A percentile compares a stretch with the other conserved stretches of the same genome.
phyloP scores from a whole-genome alignment of 164 flowering plant genomes.

The Vitis rupestris region DNA sequence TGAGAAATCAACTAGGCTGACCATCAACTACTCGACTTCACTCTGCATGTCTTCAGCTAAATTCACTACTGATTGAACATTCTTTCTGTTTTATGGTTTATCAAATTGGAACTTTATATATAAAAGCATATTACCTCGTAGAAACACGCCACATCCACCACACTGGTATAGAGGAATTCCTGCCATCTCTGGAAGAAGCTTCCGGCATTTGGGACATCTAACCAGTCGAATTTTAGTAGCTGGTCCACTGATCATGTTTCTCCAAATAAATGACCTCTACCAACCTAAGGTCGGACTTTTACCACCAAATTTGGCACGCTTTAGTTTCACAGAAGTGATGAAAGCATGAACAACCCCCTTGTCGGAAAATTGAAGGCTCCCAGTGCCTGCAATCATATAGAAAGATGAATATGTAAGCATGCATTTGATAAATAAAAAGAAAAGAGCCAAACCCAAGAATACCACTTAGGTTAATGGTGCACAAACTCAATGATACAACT shows the following conservation, averaged over 20 bases:
- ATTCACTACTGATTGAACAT: background rate
- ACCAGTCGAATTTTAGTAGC: conserved; percentile 53
- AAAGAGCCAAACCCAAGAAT: background rate
- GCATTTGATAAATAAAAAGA: background rate
- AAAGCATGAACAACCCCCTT: background rate
- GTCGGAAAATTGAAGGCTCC: background rate
- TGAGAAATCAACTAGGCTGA: no score
- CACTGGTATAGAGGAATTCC: conserved; percentile 61
- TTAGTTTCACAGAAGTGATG: background rate
- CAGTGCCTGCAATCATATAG: conserved; percentile 4
- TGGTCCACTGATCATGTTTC: conserved; percentile 29
- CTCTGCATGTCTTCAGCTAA: background rate
- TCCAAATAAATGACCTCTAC: conserved; percentile 9
- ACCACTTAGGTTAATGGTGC: no score
- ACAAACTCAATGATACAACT: no score
- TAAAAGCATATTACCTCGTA: conserved; percentile 53
- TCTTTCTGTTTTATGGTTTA: background rate
- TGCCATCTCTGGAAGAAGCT: conserved; percentile 55
- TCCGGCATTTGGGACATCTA: conserved; percentile 66
- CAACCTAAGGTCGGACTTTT: background rate
- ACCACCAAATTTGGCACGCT: background rate
- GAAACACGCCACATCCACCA: conserved; percentile 68
- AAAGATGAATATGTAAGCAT: background rate
- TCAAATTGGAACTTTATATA: background rate
- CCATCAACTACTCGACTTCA: background rate